Evolutionary conservation across 2,329 filamentous ascomycete genomes (phyloP), one percentile per base, ranked within the genome.

Genomic region (Akanthomyces lecanii): DNA sequence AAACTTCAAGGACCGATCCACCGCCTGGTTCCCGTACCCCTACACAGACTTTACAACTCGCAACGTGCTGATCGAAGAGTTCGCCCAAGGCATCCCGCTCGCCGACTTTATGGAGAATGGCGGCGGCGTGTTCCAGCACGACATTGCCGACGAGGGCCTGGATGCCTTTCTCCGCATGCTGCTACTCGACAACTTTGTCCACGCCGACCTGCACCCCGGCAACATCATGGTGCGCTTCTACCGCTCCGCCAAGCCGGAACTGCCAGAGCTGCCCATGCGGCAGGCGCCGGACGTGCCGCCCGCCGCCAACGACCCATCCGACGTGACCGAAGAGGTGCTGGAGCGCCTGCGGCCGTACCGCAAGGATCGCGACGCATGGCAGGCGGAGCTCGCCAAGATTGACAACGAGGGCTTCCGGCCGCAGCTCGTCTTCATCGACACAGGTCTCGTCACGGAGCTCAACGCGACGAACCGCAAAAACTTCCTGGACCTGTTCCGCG

Each of bases 201-300:
- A 99, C 72, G 94, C 95, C 5, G 95, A 99, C 73, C 79, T 99
- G 36, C 95, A 99, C 73, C 95, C 95, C 0, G 95, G 95, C 30
- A 99, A 99, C 74, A 98, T 99, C 77, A 98, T 99, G 93, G 94
- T 99, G 53, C 92, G 96, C 66, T 99, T 99, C 79, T 97, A 98
- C 76, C 88, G 94, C 70, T 87, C 93, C 0, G 86, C 87, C 16
- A 83, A 88, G 65, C 84, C 94, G 0, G 85, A 89, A 55, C 78
- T 96, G 1, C 57, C 60, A 6, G 60, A 62, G n/a, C 72, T 70
- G 4, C 63, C 75, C 14, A 68, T 70, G 54, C 70, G 68, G 36
- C 67, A 53, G 23, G 12, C 69, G 63, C 54, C 69, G 23, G 67
- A 71, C 5, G 68, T 74, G 52, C 68, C 74, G 38, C 68, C 74